Conservation (phyloP, 768 basidiomycete genomes). For the Boletellus ananiceps region DNA sequence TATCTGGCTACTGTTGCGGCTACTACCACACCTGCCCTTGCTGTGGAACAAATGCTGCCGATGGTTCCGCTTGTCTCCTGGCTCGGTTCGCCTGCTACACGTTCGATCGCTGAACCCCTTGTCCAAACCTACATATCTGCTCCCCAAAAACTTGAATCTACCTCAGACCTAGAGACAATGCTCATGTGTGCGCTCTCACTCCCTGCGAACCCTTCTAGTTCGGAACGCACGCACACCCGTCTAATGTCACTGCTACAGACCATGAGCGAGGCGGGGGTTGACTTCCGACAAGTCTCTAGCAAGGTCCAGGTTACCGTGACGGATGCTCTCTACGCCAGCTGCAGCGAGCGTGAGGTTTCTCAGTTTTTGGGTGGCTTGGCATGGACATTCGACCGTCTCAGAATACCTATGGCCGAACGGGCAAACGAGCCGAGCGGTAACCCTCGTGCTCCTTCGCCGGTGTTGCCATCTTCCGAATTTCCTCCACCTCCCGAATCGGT, state of each 20-base stretch:
- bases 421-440: conserved; percentile 2
- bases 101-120: conserved; percentile 35
- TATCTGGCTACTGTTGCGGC: conserved; percentile 13
- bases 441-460: conserved; percentile 10
- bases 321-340: conserved; percentile 22
- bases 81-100: conserved; percentile 32
- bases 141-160: conserved; percentile 29
- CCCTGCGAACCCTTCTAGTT: conserved; percentile 14
- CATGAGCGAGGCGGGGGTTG: conserved; percentile 32
- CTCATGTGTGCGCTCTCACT: conserved; percentile 38
- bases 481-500: conserved; percentile 11
- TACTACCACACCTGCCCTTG: neutral
- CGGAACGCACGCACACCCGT: conserved; percentile 34
- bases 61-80: conserved; percentile 29
- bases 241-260: conserved; percentile 42
- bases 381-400: conserved; percentile 18
- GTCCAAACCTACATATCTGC: conserved; percentile 45
- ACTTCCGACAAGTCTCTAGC: conserved; percentile 25
- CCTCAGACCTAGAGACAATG: conserved; percentile 41
- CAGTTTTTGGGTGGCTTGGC: conserved; percentile 19
- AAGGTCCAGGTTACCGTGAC: conserved; percentile 19
- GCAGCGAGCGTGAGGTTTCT: conserved; percentile 18
- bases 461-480: conserved; percentile 11
- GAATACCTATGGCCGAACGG: conserved; percentile 18
- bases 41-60: conserved; percentile 8